Percentiles rank a stretch among this genome's conserved stretches.
Conservation (phyloP, 2,329 filamentous ascomycete species). For the Neofusicoccum laricinum region DNA sequence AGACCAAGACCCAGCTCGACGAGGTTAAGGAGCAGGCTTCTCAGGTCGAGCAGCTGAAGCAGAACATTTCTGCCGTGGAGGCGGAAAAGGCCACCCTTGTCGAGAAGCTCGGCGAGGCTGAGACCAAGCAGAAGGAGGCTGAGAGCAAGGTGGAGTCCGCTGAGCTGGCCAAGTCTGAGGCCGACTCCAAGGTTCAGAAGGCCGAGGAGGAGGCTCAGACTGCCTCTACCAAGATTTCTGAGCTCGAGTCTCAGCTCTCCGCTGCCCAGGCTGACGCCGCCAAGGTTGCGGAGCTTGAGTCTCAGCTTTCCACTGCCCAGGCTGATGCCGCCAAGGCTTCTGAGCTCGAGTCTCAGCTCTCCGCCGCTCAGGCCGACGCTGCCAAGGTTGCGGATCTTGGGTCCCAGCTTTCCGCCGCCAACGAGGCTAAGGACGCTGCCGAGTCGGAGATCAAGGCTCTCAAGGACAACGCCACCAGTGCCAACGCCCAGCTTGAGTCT, state of each 20-base stretch:
- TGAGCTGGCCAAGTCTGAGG: background rate
- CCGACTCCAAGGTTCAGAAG: slow-evolving; percentile 11
- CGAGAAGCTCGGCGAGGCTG: slow-evolving; percentile 15
- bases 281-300: slow-evolving; percentile 1
- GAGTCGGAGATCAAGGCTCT: background rate
- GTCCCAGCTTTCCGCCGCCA: background rate
- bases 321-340: slow-evolving; percentile 26
- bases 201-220: slow-evolving; percentile 4
- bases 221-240: background rate
- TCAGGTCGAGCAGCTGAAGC: slow-evolving; percentile 6
- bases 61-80: background rate
- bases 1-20: slow-evolving; percentile 2
- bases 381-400: slow-evolving; percentile 13
- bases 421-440: background rate
- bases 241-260: slow-evolving; percentile 2
- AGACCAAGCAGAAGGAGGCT: slow-evolving; percentile 9
- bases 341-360: slow-evolving; percentile 20
- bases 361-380: slow-evolving; percentile 21
- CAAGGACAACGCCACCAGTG: background rate
- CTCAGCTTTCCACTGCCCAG: background rate
- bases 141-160: slow-evolving; percentile 9
- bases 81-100: slow-evolving; percentile 11
- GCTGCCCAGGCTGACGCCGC: background rate
- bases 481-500: background rate
- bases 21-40: slow-evolving; percentile 2